Evolutionary conservation across 495 filamentous ascomycete species (phyloP).

Genomic region (Podospora bellae-mahoneyi): DNA sequence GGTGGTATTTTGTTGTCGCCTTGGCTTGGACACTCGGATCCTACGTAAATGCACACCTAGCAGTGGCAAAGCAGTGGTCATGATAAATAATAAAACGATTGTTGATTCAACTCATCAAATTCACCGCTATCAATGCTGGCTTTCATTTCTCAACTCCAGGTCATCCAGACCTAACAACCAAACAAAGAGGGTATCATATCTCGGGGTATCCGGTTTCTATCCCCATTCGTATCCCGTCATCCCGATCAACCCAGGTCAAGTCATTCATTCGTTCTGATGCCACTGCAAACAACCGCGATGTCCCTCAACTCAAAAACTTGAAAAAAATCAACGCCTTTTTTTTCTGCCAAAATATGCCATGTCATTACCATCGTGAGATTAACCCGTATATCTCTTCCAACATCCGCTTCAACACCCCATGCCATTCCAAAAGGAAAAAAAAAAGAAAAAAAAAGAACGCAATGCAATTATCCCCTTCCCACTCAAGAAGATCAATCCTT

Average conservation of each 20-base stretch:
- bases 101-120: no score
- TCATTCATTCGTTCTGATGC: background rate
- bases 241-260: background rate
- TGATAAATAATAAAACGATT: no score
- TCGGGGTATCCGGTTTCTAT: background rate
- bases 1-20: background rate
- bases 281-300: background rate
- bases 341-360: background rate
- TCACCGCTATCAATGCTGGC: no score
- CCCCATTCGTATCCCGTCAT: background rate
- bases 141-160: no score
- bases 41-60: background rate
- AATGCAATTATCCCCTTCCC: background rate
- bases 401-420: background rate
- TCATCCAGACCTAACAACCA: background rate
- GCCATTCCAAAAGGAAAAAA: background rate
- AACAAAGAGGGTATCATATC: background rate
- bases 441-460: background rate
- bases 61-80: background rate
- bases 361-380: background rate
- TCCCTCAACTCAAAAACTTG: background rate
- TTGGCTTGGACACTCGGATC: background rate
- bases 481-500: constrained; percentile 1
- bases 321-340: background rate
- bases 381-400: background rate